A percentile compares a stretch with the other conserved stretches of the same genome.
Conservation (phyloP, 192 early-diverging fungal species). For the Mortierella hygrophila region DNA sequence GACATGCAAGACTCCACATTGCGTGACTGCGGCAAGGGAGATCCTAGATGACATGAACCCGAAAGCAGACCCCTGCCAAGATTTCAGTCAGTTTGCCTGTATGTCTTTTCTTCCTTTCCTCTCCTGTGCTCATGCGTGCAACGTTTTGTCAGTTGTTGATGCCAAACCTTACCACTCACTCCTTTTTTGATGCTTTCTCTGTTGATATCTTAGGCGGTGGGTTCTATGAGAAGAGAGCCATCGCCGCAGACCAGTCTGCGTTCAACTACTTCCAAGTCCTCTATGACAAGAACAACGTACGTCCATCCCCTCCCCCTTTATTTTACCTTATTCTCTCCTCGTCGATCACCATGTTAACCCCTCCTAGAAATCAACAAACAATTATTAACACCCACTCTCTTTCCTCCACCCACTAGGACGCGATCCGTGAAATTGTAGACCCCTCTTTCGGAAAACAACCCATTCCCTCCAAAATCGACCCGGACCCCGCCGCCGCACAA, state of each 20-base stretch:
- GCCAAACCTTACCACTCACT: too few relatives aligned
- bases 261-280: not conserved
- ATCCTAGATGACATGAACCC: constrained; percentile 64
- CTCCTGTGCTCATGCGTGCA: not conserved
- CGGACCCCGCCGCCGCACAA: constrained; percentile 43
- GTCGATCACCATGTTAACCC: too few relatives aligned
- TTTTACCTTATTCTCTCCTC: not conserved
- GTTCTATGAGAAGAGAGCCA: not conserved
- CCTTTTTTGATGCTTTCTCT: not conserved
- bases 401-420: not conserved
- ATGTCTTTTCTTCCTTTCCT: constrained; percentile 11
- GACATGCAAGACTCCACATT: constrained; percentile 61
- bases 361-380: too few relatives aligned
- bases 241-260: not conserved
- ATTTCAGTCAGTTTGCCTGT: constrained; percentile 74
- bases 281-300: not conserved
- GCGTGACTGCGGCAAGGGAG: constrained; percentile 57
- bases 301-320: not conserved
- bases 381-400: not conserved
- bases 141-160: not conserved
- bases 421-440: not conserved
- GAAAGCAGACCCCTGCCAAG: constrained; percentile 67
- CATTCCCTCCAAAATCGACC: constrained; percentile 21
- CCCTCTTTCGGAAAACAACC: not conserved
- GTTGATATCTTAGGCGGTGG: constrained; percentile 4